These are phyloP conservation scores for Pholiota conissans DNA, from an alignment of 768 basidiomycete genomes.

Conservation along the genomic window DNA sequence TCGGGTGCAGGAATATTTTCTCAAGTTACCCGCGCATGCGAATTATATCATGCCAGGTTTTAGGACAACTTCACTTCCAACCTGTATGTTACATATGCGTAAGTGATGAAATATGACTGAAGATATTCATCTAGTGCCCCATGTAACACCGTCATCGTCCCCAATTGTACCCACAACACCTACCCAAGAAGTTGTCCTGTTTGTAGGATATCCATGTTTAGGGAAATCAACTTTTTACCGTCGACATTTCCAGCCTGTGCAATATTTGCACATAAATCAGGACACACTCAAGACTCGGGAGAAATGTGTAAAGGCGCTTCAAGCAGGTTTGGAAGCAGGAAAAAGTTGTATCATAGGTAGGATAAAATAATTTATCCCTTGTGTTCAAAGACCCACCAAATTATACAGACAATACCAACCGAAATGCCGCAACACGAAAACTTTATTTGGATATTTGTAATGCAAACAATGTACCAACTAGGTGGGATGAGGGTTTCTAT, in stretches of 20 bases:
- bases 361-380: conserved; percentile 14
- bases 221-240: conserved; percentile 87
- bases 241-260: conserved; percentile 61
- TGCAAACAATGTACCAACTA: conserved; percentile 49
- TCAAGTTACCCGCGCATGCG: conserved; percentile 45
- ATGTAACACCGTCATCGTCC: conserved; percentile 47
- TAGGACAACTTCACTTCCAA: conserved; percentile 48
- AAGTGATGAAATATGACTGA: conserved; percentile 4
- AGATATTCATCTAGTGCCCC: conserved; percentile 40
- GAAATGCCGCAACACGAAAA: conserved; percentile 66
- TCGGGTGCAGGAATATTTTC: conserved; percentile 60
- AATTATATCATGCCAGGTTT: conserved; percentile 65
- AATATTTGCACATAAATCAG: conserved; percentile 87
- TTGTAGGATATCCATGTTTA: conserved; percentile 53
- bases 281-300: conserved; percentile 74
- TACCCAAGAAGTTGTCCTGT: conserved; percentile 45
- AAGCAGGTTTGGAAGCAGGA: conserved; percentile 51
- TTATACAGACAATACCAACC: conserved; percentile 86
- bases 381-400: not conserved
- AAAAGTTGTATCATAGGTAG: conserved; percentile 78
- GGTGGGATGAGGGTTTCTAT: conserved; percentile 42
- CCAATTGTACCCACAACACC: conserved; percentile 44
- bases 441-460: conserved; percentile 70
- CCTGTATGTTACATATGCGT: conserved; percentile 25
- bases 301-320: conserved; percentile 70